phyloP scores from a whole-genome alignment of 129 eudicot genomes.

The Artemisia argyi region DNA sequence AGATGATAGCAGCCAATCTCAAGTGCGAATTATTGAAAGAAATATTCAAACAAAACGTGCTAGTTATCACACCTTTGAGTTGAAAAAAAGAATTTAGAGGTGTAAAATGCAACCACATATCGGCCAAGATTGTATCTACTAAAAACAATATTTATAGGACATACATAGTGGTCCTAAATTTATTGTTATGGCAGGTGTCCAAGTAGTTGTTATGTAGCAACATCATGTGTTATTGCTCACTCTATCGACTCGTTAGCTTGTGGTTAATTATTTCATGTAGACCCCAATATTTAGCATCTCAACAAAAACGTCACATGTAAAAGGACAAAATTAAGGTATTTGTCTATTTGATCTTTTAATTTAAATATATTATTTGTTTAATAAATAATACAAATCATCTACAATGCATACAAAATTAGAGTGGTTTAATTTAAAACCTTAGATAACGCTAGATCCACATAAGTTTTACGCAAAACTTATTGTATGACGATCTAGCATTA shows the following conservation, averaged over 20 bases:
- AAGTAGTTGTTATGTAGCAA: slow-evolving; percentile 40
- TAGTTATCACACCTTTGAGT: slow-evolving; percentile 1
- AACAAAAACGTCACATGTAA: not conserved
- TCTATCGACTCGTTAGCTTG: slow-evolving; percentile 21
- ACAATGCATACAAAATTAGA: too few relatives aligned
- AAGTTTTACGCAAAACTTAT: too few relatives aligned
- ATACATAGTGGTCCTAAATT: slow-evolving; percentile 33
- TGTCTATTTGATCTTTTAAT: not conserved
- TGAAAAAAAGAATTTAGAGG: slow-evolving; percentile 14
- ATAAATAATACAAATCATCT: too few relatives aligned
- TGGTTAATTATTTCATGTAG: slow-evolving; percentile 20
- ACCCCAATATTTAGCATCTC: slow-evolving; percentile 13
- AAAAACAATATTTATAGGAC: slow-evolving; percentile 8
- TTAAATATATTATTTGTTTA: too few relatives aligned
- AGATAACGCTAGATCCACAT: too few relatives aligned
- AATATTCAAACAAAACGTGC: not conserved
- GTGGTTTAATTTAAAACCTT: too few relatives aligned
- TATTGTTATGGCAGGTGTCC: slow-evolving; percentile 39
- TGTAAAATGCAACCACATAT: slow-evolving; percentile 17
- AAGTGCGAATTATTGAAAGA: not conserved
- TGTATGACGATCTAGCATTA: too few relatives aligned
- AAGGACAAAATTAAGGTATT: too few relatives aligned
- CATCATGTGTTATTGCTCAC: slow-evolving; percentile 29
- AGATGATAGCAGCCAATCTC: not conserved
- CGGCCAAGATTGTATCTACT: slow-evolving; percentile 10